Conservation (phyloP, 441 rosid species). For the Rhodomyrtus psidioides region DNA sequence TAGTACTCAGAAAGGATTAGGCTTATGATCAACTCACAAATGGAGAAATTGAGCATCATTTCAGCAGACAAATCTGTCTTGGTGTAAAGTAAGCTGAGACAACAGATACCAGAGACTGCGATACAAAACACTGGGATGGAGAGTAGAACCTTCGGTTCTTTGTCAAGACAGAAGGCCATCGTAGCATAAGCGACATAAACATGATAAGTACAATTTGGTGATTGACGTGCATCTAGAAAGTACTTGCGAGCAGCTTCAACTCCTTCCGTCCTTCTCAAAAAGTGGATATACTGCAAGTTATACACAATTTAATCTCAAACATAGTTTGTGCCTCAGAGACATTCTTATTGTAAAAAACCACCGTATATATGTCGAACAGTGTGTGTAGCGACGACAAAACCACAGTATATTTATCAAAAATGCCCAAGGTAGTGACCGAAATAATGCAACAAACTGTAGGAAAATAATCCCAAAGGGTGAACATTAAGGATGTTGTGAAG, state of each 20-base stretch:
- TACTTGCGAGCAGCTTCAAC: conserved; percentile 96
- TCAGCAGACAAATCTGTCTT: background rate
- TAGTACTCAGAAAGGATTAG: background rate
- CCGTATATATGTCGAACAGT: background rate
- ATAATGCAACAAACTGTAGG: background rate
- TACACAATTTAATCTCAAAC: background rate
- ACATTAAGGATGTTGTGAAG: background rate
- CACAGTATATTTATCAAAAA: background rate
- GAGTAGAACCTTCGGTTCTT: conserved; percentile 74
- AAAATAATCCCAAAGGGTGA: background rate
- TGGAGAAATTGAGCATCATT: background rate
- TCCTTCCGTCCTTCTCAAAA: conserved; percentile 90
- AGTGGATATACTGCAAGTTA: conserved; percentile 69
- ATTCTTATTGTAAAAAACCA: background rate
- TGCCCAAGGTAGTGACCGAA: background rate
- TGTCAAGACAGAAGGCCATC: conserved; percentile 93
- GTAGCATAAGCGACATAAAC: conserved; percentile 91
- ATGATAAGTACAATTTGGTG: conserved; percentile 82
- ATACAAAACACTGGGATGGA: background rate
- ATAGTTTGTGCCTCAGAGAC: background rate
- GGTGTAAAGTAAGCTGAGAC: background rate
- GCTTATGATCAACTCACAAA: background rate
- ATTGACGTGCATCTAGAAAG: conserved; percentile 84
- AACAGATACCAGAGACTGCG: background rate
- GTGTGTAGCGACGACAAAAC: background rate